Conservation (phyloP, 441 rosid genomes). For the Mallotus japonicus region DNA sequence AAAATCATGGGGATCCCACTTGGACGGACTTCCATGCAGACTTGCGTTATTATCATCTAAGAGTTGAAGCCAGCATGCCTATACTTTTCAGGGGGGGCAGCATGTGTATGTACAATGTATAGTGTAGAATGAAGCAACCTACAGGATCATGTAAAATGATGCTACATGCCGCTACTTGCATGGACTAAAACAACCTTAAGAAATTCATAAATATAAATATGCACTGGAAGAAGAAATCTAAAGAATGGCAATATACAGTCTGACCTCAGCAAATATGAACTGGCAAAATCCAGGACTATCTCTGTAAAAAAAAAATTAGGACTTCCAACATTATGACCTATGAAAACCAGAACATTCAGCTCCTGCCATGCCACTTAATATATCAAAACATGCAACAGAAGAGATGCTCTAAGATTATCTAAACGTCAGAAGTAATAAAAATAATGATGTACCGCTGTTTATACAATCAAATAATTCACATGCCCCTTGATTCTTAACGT, state of each 20-base stretch:
- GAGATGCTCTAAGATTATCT: not conserved
- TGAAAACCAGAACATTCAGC: not conserved
- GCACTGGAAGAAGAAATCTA: not conserved
- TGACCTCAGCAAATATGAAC: not conserved
- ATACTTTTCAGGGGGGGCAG: not conserved
- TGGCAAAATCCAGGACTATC: not conserved
- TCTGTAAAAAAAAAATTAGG: not conserved
- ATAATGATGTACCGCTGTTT: constrained; percentile 14
- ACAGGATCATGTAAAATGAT: not conserved
- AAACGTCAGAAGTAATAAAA: not conserved
- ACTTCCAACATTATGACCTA: constrained; percentile 1
- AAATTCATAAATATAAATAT: not conserved
- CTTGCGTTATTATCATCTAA: constrained; percentile 15
- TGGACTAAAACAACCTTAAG: not conserved
- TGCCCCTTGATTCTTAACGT: constrained; percentile 23
- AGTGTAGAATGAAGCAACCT: constrained; percentile 13
- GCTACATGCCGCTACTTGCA: constrained; percentile 17
- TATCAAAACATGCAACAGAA: not conserved
- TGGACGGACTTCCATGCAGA: constrained; percentile 8
- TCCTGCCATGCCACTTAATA: not conserved
- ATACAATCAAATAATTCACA: constrained; percentile 3
- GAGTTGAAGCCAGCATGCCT: constrained; percentile 24
- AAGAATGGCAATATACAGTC: not conserved
- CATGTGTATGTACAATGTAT: constrained; percentile 21
- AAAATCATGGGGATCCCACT: constrained; percentile 29